Conservation (phyloP, 208 protist genomes). For the Acanthamoeba royreba region DNA sequence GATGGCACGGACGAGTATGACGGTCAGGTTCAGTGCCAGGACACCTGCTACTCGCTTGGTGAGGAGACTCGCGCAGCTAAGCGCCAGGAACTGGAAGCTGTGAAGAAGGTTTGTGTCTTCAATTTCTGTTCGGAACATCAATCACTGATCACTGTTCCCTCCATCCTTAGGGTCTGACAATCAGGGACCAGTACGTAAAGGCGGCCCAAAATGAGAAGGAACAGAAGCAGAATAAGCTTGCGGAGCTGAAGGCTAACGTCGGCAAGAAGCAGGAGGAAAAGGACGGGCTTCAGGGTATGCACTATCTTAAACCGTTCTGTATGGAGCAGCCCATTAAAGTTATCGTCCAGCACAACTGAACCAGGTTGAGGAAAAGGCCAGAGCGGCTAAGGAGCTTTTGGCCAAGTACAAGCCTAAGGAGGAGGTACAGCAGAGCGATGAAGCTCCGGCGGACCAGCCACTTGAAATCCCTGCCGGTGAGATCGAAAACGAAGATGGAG, state of each 20-base stretch:
- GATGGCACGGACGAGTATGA: conserved; percentile 89
- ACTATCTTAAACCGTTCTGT: background rate
- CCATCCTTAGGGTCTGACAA: background rate
- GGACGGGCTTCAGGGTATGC: background rate
- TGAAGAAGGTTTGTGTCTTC: conserved; percentile 22
- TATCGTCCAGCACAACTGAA: conserved; percentile 42
- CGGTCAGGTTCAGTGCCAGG: conserved; percentile 68
- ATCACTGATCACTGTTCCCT: background rate
- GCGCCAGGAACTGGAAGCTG: conserved; percentile 26
- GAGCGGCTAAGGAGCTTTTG: conserved; percentile 59
- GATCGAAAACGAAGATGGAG: background rate
- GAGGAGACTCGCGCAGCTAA: conserved; percentile 28
- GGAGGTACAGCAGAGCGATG: too few relatives aligned
- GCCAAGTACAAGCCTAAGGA: conserved; percentile 51
- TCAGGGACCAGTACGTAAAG: background rate
- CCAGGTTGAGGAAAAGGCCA: conserved; percentile 51
- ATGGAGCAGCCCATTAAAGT: background rate
- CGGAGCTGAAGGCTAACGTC: background rate
- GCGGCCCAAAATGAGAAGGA: background rate
- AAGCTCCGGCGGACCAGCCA: too few relatives aligned
- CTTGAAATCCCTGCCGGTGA: too few relatives aligned
- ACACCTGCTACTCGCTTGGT: conserved; percentile 74
- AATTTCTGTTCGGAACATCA: background rate
- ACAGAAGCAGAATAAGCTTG: background rate
- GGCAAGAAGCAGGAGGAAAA: background rate